Base-by-base conservation (phyloP, 306 rosid genomes). In the Adenanthera pavonina region DNA sequence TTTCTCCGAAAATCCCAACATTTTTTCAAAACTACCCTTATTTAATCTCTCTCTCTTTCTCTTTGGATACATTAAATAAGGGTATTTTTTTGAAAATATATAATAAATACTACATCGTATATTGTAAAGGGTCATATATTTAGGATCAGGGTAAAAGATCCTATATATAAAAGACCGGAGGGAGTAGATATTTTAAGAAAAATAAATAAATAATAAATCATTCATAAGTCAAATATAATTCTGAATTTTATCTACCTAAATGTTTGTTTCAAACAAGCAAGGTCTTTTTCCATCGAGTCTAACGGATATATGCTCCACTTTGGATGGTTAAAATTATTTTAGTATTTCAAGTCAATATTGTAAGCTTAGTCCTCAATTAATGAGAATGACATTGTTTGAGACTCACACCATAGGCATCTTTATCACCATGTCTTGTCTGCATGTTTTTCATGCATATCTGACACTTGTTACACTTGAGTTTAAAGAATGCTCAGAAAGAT, bases 401-500 rank as follows among this genome's bases (percentile, higher is more conserved):
- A 17, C 10, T 36, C 1, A 41, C 41, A 9, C 51, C 73, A 43
- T 41, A n/a, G 3, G n/a, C 48, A 69, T 69, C 74, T 69, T 43
- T 69, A 41, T 69, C 74, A 44, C n/a, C 25, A 41, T 1, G 54
- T 44, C 74, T 44, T 69, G 49, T 69, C 74, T 69, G 44, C 36
- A 19, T 69, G 33, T n/a, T 52, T 7, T 66, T 46, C 51, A 67
- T 51, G 5, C 70, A 36, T 54, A 52, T 7, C 40, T 40, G 81
- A 78, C 82, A 68, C 68, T 43, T 76, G 75, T 14, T 67, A 30
- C 34, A 36, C 19, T 5, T 40, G 52, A 6, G 17, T 52, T 19
- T 54, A 78, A 78, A 25, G 67, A 19, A n/a, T 20, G 19, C 35
- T 30, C 38, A 19, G 16, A 48, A 35, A 64, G 70, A 2, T 36